Evolutionary conservation across 2,329 filamentous ascomycete genomes (phyloP), one percentile per base, ranked within the genome.

Genomic region (Venturia asperata): DNA sequence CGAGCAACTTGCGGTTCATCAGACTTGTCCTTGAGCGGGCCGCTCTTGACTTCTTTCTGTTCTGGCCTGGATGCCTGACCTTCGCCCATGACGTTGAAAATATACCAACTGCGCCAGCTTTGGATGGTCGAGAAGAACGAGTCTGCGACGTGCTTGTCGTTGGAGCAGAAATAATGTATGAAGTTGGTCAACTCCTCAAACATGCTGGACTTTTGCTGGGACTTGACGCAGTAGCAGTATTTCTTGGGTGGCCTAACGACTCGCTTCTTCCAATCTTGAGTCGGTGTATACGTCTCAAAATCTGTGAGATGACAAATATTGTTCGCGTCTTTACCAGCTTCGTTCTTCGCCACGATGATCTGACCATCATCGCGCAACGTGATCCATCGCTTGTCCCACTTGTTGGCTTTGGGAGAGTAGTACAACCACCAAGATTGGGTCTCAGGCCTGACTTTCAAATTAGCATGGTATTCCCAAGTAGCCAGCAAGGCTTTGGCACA

Each of bases 131-230:
- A 80, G 71, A 89, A 87, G 77, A 93, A 96, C 17, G 79, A 77
- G n/a, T 83, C 81, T 0, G 90, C 90, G 0, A 86, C 75, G 0
- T 78, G 74, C 5, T 82, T 78, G 70, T 97, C 90, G 56, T 91
- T 90, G 1, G 89, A 91, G 66, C 86, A 88, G 77, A 97, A 96
- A 76, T 93, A 96, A 72, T 97, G 93, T 3, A 96, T 89, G 72
- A 91, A 97, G 70, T 93, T 93, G 63, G 90, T 87, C 3, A 87
- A 89, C 64, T 88, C 87, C 64, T 91, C 78, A 71, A 97, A 97
- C 71, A 96, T 87, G 66, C 85, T 86, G 0, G 88, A 88, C 75
- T 93, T 96, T 72, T 96, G 88, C 77, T 96, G 92, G 70, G 90
- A 95, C 77, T 96, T 97, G 70, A 97, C 83, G 0, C 91, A 92